Conservation (phyloP, 83 land plant genomes). For the Larix sibirica region DNA sequence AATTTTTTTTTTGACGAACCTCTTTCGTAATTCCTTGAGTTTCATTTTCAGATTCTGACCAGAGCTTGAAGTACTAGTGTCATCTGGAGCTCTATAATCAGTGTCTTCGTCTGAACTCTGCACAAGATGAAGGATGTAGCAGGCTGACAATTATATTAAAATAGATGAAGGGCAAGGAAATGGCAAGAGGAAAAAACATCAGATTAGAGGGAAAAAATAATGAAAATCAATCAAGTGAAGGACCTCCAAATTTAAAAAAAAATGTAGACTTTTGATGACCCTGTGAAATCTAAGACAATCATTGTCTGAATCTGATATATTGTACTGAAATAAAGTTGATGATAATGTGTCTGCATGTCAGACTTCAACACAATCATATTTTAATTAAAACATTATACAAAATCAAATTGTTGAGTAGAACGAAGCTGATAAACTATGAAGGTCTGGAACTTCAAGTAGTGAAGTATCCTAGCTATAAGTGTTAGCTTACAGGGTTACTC, state of each 20-base stretch:
- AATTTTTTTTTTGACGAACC: slow-evolving; percentile 28
- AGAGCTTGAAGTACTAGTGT: slow-evolving; percentile 33
- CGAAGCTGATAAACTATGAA: neutral
- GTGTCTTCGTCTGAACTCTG: slow-evolving; percentile 59
- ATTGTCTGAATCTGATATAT: slow-evolving; percentile 2
- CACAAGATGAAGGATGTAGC: neutral
- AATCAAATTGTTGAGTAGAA: neutral
- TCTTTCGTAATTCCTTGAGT: slow-evolving; percentile 74
- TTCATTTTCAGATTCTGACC: slow-evolving; percentile 70
- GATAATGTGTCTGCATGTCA: neutral
- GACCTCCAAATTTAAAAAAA: neutral
- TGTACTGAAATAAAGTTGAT: neutral
- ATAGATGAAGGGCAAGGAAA: too few species aligned
- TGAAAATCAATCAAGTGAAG: neutral
- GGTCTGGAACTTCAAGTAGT: neutral
- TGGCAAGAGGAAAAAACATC: neutral
- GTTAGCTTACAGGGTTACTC: too few species aligned
- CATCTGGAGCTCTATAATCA: slow-evolving; percentile 55
- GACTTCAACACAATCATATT: neutral
- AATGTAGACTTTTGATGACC: neutral
- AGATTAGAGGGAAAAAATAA: neutral
- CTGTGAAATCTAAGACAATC: neutral
- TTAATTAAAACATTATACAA: neutral
- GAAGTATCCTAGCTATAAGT: too few species aligned
- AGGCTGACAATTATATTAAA: neutral